Evolutionary conservation across 192 early-diverging fungal genomes (phyloP), one percentile per base, ranked within the genome.

Genomic region (Tieghemiomyces parasiticus): DNA sequence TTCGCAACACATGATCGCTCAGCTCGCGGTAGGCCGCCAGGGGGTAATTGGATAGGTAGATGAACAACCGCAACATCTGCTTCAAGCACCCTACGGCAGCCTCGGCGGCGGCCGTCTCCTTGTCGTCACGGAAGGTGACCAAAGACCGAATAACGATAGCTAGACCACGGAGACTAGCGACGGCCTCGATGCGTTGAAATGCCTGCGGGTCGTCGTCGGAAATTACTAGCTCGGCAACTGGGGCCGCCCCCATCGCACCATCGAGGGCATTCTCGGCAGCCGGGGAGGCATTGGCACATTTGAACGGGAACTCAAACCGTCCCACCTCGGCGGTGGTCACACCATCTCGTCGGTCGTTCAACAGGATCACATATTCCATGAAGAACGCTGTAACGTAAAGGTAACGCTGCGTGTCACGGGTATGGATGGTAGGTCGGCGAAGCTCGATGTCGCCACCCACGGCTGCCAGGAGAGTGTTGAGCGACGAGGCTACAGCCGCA

Each of bases 371-470:
- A 4, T 20, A 9, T 38, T 70, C 67, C 48, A 76, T 64, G 65
- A 70, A 70, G 56, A 72, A 76, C 19, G 60, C 74, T 1, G 67
- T 35, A 2, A 70, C 35, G 38, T 76, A 71, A 24, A 76, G 62
- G 22, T 70, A 60, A 10, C 65, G 67, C 28, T 68, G 62, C 4
- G 22, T 0, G 49, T 66, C 22, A 20, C 38, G 6, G 60, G 67
- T 30, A 64, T 63, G 34, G 67, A 63, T n/a, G 56, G 47, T 4
- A 62, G 63, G 19, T 58, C 60, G 61, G 22, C 52, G 31, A 28
- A 46, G 35, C 30, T 62, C 62, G 16, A 60, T 47, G 28, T 72
- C 71, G 8, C 71, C 68, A 63, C 72, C 69, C 62, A 72, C 58
- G 13, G 61, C 66, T 28, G 49, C 31, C 13, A 70, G 14, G 35